Evolutionary conservation across 2,329 filamentous ascomycete species (phyloP).

Genomic region (Microsporum audouinii): DNA sequence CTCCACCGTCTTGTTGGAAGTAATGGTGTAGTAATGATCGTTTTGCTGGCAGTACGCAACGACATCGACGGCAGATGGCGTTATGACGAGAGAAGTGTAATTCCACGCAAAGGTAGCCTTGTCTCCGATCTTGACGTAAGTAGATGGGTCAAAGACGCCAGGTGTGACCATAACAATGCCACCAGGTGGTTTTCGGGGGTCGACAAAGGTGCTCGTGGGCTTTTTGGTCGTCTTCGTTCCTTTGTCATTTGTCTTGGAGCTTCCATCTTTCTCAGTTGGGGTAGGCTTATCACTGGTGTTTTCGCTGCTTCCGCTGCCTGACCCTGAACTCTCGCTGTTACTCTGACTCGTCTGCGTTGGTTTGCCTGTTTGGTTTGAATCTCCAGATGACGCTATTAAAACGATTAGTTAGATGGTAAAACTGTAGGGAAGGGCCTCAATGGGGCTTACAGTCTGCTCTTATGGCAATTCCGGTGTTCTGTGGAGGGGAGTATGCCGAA

Average conservation of each 20-base stretch:
- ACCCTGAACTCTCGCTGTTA: slow-evolving; percentile 11
- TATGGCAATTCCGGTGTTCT: slow-evolving; percentile 15
- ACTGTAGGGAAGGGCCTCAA: background rate
- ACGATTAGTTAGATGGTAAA: background rate
- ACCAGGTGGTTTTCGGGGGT: slow-evolving; percentile 45
- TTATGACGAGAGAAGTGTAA: slow-evolving; percentile 52
- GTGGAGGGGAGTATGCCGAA: slow-evolving; percentile 16
- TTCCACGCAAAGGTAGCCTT: slow-evolving; percentile 56
- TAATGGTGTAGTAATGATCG: slow-evolving; percentile 50
- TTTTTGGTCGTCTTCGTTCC: slow-evolving; percentile 19
- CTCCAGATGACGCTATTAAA: background rate
- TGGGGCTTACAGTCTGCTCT: slow-evolving; percentile 7
- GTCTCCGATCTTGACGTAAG: slow-evolving; percentile 55
- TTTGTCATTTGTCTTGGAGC: slow-evolving; percentile 7
- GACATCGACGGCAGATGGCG: slow-evolving; percentile 49
- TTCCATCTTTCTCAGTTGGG: slow-evolving; percentile 10
- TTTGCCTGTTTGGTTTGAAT: background rate
- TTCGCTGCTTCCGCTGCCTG: slow-evolving; percentile 12
- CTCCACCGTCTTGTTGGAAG: slow-evolving; percentile 45
- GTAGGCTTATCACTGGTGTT: slow-evolving; percentile 2
- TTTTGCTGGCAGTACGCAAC: slow-evolving; percentile 51
- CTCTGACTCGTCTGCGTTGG: slow-evolving; percentile 14
- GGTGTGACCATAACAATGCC: slow-evolving; percentile 54
- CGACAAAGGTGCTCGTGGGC: slow-evolving; percentile 28
- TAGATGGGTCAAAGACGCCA: slow-evolving; percentile 35